Base-by-base conservation (phyloP, 2,329 filamentous ascomycete species). In the Truncatella angustata region DNA sequence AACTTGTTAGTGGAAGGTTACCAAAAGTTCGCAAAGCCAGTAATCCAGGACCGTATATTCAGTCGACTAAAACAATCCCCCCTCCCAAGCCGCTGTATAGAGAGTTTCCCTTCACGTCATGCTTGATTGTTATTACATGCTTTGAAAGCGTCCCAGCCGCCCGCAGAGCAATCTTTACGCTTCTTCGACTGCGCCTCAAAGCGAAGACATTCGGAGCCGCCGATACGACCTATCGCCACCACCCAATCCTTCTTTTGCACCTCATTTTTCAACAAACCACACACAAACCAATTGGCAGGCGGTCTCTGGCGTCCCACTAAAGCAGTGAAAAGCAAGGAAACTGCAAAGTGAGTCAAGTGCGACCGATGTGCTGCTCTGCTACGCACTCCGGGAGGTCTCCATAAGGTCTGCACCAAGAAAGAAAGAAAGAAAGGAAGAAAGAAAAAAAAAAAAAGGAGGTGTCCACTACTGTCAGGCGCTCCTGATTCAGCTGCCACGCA, bases 151-250 rank as follows among this genome's bases (percentile, higher is more conserved):
- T 44, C 24, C 23, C 40, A 28, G 12, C 16, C 18, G 24, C 40
- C 24, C 23, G 20, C 5, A n/a, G 23, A 28, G n/a, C 28, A 32
- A 32, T 32, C 28, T 7, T 7, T 14, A 32, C 40, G 21, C 26
- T 47, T 24, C 34, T 20, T 44, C 23, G 40, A 49, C 45, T 36
- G 34, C 45, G 45, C 45, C 34, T 49, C 45, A 24, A 23, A 36
- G 46, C 36, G 23, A 39, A 50, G 20, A 5, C 40, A 49, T 35
- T 55, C 60, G 60, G 60, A 46, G 36, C 56, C 45, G 46, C 60
- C 60, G 59, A 61, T 47, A 56, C 55, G 42, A 58, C 43, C 52
- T n/a, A 51, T 57, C 44, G 59, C 59, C 60, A 63, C 60, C 59
- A 45, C 40, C 50, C 55, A 54, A 53, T n/a, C n/a, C n/a, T 44